phyloP scores from a whole-genome alignment of 768 basidiomycete species.

The Boletus huronensis region DNA sequence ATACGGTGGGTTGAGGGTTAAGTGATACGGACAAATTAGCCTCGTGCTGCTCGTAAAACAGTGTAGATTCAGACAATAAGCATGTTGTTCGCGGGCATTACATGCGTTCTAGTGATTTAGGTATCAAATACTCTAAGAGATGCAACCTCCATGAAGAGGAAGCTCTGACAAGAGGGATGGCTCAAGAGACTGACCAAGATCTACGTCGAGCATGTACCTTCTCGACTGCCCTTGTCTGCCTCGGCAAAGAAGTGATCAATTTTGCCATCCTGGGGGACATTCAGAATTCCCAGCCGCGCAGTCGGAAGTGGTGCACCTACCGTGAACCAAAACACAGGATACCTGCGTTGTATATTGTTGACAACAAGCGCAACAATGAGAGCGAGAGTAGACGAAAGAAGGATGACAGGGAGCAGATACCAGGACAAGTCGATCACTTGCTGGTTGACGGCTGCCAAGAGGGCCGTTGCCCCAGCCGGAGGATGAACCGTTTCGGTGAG shows the following conservation, averaged over 20 bases:
- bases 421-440: slow-evolving; percentile 45
- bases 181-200: slow-evolving; percentile 4
- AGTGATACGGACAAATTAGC: slow-evolving; percentile 3
- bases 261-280: neutral
- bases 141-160: slow-evolving; percentile 3
- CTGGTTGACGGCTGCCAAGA: slow-evolving; percentile 43
- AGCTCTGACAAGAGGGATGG: neutral
- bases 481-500: slow-evolving; percentile 51
- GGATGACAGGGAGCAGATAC: slow-evolving; percentile 51
- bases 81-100: neutral
- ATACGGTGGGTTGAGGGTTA: slow-evolving; percentile 30
- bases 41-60: slow-evolving; percentile 10
- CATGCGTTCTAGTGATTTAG: neutral
- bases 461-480: slow-evolving; percentile 56
- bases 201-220: neutral
- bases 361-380: slow-evolving; percentile 44
- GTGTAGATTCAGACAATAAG: neutral
- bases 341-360: slow-evolving; percentile 51
- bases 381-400: slow-evolving; percentile 44
- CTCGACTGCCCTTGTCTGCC: neutral
- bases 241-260: neutral
- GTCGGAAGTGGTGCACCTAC: slow-evolving; percentile 4
- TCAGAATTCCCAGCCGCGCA: neutral
- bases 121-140: neutral
- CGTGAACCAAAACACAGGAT: slow-evolving; percentile 43